phyloP scores from a whole-genome alignment of 768 basidiomycete genomes.

The Boletus sp. region DNA sequence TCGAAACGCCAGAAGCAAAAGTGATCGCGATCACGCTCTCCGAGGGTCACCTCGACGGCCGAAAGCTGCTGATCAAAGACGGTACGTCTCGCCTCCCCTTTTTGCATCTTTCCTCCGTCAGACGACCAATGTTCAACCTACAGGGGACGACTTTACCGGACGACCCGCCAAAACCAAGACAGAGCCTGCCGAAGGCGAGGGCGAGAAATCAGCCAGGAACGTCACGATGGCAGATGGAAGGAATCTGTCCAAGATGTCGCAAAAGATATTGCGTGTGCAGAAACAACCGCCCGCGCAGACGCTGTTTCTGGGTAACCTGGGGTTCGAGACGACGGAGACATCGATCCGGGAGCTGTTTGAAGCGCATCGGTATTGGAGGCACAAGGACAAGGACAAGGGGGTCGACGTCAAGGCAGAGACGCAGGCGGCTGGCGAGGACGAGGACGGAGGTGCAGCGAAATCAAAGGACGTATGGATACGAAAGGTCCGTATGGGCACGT shows the following conservation, averaged over 20 bases:
- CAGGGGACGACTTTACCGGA: conserved; percentile 75
- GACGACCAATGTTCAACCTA: not conserved
- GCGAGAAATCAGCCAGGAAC: conserved; percentile 21
- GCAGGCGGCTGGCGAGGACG: conserved; percentile 4
- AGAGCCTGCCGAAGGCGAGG: conserved; percentile 31
- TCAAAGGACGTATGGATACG: conserved; percentile 56
- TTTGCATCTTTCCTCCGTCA: not conserved
- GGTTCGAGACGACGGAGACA: conserved; percentile 84
- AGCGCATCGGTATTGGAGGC: conserved; percentile 44
- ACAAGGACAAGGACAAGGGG: conserved; percentile 33
- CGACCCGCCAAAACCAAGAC: conserved; percentile 49
- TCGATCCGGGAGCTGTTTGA: conserved; percentile 74
- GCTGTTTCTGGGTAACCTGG: conserved; percentile 90
- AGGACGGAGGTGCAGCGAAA: not conserved
- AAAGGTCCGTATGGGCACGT: conserved; percentile 91
- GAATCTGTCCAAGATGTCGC: conserved; percentile 62
- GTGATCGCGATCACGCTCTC: conserved; percentile 72
- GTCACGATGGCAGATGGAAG: conserved; percentile 29
- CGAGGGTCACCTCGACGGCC: conserved; percentile 79
- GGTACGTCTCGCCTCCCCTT: conserved; percentile 43
- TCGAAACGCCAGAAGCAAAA: conserved; percentile 75
- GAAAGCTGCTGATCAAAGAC: conserved; percentile 91
- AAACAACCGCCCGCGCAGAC: conserved; percentile 84
- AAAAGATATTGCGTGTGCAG: conserved; percentile 73
- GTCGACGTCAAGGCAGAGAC: conserved; percentile 33